Evolutionary conservation across 805 yeast species (phyloP).

Genomic region (Pichia nakasei): DNA sequence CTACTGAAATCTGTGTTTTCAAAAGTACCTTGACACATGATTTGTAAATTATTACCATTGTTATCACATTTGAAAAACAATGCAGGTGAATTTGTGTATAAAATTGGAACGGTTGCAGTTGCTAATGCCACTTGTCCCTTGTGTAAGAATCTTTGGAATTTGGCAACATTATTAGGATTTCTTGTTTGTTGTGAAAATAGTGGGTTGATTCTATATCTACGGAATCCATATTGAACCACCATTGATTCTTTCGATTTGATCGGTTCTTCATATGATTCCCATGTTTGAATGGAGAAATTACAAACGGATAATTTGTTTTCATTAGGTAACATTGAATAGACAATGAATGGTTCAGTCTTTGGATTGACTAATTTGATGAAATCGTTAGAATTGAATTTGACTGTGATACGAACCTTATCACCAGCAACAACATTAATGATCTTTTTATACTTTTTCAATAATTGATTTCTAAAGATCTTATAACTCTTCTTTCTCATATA

Average conservation of each 20-base stretch:
- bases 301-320: conserved; percentile 83
- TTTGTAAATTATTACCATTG: conserved; percentile 33
- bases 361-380: conserved; percentile 38
- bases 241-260: conserved; percentile 74
- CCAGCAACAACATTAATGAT: conserved; percentile 53
- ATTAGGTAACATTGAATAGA: conserved; percentile 71
- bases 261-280: conserved; percentile 87
- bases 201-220: conserved; percentile 79
- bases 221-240: conserved; percentile 87
- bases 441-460: conserved; percentile 48
- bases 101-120: conserved; percentile 79
- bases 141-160: conserved; percentile 75
- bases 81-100: conserved; percentile 78
- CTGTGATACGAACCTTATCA: conserved; percentile 46
- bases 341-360: conserved; percentile 41
- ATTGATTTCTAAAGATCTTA: conserved; percentile 63
- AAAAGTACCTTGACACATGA: conserved; percentile 87
- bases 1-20: conserved; percentile 79
- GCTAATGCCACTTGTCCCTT: conserved; percentile 70
- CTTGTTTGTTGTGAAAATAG: conserved; percentile 71
- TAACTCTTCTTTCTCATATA: conserved; percentile 67
- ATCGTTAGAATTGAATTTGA: conserved; percentile 47
- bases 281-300: conserved; percentile 72
- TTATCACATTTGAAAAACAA: conserved; percentile 58
- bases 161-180: conserved; percentile 78